Evolutionary conservation across 2,329 filamentous ascomycete genomes (phyloP).

Genomic region (Sclerotinia subarctica): DNA sequence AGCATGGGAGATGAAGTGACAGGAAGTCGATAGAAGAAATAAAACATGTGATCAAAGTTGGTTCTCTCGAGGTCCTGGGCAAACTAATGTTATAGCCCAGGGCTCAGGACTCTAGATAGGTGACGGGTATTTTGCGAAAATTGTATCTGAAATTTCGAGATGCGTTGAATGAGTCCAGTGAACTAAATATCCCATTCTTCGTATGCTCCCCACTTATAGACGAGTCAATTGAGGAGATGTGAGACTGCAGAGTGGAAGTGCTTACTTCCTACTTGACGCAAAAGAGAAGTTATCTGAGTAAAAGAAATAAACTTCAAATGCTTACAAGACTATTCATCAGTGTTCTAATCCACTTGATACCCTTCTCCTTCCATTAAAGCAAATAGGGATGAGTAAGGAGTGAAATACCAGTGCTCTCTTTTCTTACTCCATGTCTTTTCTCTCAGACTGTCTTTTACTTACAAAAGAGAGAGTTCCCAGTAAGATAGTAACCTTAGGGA

Average conservation of each 20-base stretch:
- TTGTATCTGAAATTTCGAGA: background rate
- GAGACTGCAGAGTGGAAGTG: background rate
- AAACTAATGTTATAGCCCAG: no score
- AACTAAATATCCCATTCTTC: background rate
- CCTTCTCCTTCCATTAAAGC: background rate
- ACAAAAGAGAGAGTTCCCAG: no score
- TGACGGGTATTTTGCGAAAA: background rate
- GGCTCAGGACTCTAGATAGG: no score
- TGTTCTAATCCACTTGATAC: background rate
- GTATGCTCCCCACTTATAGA: background rate
- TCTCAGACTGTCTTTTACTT: no score
- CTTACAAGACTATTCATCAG: background rate
- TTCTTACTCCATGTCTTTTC: no score
- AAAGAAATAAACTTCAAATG: background rate
- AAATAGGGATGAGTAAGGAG: no score
- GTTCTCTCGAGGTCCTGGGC: no score
- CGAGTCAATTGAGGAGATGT: rapidly evolving
- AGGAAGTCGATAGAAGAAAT: no score
- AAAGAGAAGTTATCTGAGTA: background rate
- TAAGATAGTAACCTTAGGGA: no score
- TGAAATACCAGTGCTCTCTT: background rate
- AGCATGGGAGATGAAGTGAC: background rate
- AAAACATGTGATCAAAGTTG: no score
- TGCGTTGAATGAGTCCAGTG: background rate
- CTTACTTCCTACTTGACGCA: no score